These are phyloP conservation scores for Xylaria sp. DNA, from an alignment of 2,329 filamentous ascomycete species.

Conservation along the genomic window DNA sequence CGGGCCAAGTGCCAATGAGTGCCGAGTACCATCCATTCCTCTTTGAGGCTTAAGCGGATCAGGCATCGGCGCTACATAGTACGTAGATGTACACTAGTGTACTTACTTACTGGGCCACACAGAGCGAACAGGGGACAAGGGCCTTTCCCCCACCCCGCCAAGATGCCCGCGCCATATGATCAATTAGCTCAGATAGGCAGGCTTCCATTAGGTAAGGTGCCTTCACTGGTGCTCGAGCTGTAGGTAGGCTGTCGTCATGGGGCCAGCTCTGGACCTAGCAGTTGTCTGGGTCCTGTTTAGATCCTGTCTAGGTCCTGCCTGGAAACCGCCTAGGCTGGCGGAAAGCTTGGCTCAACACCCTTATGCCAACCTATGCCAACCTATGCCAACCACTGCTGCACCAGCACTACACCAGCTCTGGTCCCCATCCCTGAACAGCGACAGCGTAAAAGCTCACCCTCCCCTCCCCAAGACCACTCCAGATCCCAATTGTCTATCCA, in stretches of 20 bases:
- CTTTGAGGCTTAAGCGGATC: background rate
- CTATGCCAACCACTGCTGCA: too few relatives aligned
- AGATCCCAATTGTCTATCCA: background rate
- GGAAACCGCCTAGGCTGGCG: background rate
- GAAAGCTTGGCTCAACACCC: conserved; percentile 6
- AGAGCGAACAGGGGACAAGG: background rate
- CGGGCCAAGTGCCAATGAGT: background rate
- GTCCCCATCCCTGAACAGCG: conserved; percentile 1
- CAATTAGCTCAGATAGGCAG: too few relatives aligned
- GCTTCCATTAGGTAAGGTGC: too few relatives aligned
- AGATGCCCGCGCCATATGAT: conserved; percentile 1
- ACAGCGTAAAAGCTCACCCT: conserved; percentile 14
- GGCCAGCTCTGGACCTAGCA: too few relatives aligned
- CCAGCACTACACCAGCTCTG: background rate
- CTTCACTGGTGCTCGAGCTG: conserved; percentile 15
- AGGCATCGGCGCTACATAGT: background rate
- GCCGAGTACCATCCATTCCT: conserved; percentile 3
- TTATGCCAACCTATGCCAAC: too few relatives aligned
- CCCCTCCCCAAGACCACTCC: conserved; percentile 1
- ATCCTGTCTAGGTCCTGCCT: too few relatives aligned
- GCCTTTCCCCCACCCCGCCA: conserved; percentile 2
- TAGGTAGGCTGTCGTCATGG: conserved; percentile 27
- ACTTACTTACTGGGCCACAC: too few relatives aligned
- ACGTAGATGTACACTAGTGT: too few relatives aligned
- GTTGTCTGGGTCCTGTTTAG: too few relatives aligned